phyloP scores from a whole-genome alignment of 768 basidiomycete species.

The Coprinopsis sp. region DNA sequence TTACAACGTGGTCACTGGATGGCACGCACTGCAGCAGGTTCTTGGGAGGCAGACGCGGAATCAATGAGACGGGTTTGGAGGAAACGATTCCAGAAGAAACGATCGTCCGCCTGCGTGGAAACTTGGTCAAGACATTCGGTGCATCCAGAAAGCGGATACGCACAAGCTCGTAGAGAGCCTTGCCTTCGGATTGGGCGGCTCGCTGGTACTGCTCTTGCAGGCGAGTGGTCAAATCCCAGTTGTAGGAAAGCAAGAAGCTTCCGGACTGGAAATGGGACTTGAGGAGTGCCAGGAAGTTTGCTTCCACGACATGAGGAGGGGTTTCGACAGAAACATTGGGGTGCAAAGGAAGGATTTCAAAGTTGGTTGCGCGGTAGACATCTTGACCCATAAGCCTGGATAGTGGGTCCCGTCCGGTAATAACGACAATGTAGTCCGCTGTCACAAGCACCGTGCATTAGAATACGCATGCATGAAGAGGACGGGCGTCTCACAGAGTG shows the following conservation, averaged over 20 bases:
- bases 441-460: not conserved
- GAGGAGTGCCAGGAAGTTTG: constrained; percentile 80
- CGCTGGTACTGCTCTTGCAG: constrained; percentile 77
- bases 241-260: constrained; percentile 87
- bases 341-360: constrained; percentile 84
- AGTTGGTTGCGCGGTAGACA: constrained; percentile 86
- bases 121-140: not conserved
- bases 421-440: constrained; percentile 93
- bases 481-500: constrained; percentile 51
- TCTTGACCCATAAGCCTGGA: constrained; percentile 81
- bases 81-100: constrained; percentile 98
- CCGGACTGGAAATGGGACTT: constrained; percentile 77
- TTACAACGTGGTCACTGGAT: not conserved
- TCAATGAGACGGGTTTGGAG: constrained; percentile 61
- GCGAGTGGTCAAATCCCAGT: constrained; percentile 82
- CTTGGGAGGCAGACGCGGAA: constrained; percentile 35
- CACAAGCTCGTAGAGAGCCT: constrained; percentile 75
- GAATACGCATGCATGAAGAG: constrained; percentile 4
- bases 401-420: constrained; percentile 77
- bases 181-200: constrained; percentile 45
- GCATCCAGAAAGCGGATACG: constrained; percentile 21
- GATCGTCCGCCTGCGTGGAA: constrained; percentile 75
- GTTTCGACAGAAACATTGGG: constrained; percentile 60
- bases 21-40: constrained; percentile 46
- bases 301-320: constrained; percentile 82